Conservation (phyloP, 1,284 basidiomycete species). For the Rhodotorula sp. region DNA sequence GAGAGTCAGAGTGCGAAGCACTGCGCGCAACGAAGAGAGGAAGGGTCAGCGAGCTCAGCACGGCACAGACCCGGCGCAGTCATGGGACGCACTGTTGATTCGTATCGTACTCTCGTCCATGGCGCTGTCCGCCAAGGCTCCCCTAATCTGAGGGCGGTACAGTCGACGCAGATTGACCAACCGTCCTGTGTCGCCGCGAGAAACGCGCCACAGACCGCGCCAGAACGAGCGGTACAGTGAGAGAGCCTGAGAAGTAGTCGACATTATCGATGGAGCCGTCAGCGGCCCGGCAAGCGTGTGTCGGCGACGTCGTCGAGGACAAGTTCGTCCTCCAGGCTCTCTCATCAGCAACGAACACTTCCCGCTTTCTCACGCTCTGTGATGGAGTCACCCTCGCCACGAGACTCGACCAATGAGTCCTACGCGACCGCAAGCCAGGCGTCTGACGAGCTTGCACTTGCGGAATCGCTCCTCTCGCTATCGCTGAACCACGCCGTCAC, state of each 20-base stretch:
- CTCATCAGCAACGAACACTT: not conserved
- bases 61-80: no score
- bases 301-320: not conserved
- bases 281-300: no score
- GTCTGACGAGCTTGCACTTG: not conserved
- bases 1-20: constrained; percentile 13
- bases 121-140: not conserved
- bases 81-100: not conserved
- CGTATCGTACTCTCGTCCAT: not conserved
- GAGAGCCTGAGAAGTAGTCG: not conserved
- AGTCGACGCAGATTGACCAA: constrained; percentile 7
- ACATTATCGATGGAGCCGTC: not conserved
- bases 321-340: not conserved
- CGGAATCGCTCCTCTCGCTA: not conserved
- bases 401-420: no score
- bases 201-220: not conserved
- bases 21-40: not conserved
- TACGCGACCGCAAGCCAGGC: no score
- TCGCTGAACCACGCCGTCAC: constrained; percentile 1
- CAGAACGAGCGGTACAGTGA: constrained; percentile 15
- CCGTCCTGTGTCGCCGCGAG: not conserved
- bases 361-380: no score
- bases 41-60: not conserved
- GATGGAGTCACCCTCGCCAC: no score
- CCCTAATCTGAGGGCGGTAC: not conserved